phyloP scores from a whole-genome alignment of 2,329 filamentous ascomycete genomes.

The Zymoseptoria brevis region DNA sequence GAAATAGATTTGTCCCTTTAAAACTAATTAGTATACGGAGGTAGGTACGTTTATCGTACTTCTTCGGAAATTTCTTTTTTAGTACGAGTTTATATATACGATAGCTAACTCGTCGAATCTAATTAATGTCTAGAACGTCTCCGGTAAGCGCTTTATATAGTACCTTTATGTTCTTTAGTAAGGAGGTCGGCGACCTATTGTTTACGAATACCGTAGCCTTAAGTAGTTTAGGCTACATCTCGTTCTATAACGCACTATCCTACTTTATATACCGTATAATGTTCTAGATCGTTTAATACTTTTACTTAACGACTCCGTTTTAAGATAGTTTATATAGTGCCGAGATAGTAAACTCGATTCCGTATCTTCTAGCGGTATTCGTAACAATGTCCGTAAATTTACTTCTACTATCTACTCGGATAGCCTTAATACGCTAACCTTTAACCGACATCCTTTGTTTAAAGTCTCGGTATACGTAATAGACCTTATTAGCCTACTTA shows the following conservation, averaged over 20 bases:
- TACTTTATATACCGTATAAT: constrained; percentile 1
- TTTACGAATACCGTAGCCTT: not conserved
- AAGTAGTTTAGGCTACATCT: not conserved
- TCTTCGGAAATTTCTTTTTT: too few species aligned
- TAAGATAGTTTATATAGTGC: not conserved
- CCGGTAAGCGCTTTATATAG: not conserved
- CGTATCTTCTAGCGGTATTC: not conserved
- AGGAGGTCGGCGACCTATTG: not conserved
- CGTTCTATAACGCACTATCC: not conserved
- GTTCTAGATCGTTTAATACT: constrained; percentile 1
- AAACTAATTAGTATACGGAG: too few species aligned
- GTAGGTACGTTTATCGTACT: too few species aligned
- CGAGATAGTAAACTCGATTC: not conserved
- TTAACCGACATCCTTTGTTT: not conserved
- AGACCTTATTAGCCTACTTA: not conserved
- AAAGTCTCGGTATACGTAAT: not conserved
- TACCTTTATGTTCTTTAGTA: not conserved
- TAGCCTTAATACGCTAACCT: not conserved
- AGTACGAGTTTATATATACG: too few species aligned
- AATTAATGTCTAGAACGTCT: too few species aligned
- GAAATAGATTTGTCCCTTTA: too few species aligned
- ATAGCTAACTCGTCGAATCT: too few species aligned
- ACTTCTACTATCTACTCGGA: not conserved
- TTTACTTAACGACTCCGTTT: not conserved
- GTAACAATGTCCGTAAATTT: not conserved